Evolutionary conservation across 352 stramenopile genomes (phyloP).

Genomic region (Phytophthora nicotianae): DNA sequence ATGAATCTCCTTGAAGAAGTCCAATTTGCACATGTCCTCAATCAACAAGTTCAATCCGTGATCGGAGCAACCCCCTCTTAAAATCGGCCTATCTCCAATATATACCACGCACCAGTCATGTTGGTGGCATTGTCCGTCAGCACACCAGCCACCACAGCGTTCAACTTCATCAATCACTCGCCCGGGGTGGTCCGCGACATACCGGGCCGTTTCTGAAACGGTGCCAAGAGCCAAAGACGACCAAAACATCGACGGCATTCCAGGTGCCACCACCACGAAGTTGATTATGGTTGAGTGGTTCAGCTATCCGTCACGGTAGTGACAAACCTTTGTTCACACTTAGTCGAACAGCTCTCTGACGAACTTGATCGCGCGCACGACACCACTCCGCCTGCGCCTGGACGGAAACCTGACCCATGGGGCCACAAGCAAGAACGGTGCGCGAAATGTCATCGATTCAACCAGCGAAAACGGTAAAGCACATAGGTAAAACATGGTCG

Average conservation of each 20-base stretch:
- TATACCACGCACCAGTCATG: not conserved
- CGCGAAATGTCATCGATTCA: constrained; percentile 9
- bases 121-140: constrained; percentile 11
- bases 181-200: constrained; percentile 7
- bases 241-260: constrained; percentile 16
- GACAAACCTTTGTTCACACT: not conserved
- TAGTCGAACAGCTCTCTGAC: not conserved
- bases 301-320: constrained; percentile 12
- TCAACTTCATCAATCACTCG: constrained; percentile 17
- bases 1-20: constrained; percentile 5
- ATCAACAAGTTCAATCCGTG: constrained; percentile 20
- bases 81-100: constrained; percentile 8
- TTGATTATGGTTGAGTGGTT: constrained; percentile 13
- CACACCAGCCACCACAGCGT: constrained; percentile 3
- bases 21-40: constrained; percentile 8
- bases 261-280: constrained; percentile 8
- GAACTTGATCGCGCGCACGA: constrained; percentile 7
- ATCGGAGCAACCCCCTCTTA: constrained; percentile 5
- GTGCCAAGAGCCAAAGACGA: constrained; percentile 1
- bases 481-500: constrained; percentile 5
- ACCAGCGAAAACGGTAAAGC: constrained; percentile 7
- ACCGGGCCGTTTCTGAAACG: not conserved
- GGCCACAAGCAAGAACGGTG: not conserved
- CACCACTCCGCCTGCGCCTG: not conserved
- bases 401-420: constrained; percentile 7